phyloP scores from a whole-genome alignment of 352 stramenopile genomes.

The Thraustochytrium striatum region DNA sequence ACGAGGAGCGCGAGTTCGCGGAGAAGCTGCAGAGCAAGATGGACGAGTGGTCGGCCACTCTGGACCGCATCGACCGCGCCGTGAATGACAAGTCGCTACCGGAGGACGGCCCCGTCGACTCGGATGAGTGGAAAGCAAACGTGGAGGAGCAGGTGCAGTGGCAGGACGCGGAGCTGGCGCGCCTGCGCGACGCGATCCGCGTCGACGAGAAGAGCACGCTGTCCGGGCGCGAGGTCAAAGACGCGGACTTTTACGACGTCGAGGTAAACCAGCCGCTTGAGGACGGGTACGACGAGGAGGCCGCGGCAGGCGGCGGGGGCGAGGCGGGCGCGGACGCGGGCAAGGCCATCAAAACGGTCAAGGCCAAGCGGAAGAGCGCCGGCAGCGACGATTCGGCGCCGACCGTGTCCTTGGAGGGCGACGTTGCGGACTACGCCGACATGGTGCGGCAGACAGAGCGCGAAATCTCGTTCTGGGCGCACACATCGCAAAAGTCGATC shows the following conservation, averaged over 20 bases:
- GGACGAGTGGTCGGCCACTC: neutral
- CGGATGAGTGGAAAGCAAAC: neutral
- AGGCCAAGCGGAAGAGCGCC: neutral
- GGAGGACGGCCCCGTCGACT: neutral
- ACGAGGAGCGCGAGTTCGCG: constrained; percentile 39
- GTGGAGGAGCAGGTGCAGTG: constrained; percentile 22
- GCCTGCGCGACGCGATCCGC: neutral
- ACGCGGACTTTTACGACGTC: constrained; percentile 2
- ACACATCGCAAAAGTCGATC: neutral
- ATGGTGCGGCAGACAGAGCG: constrained; percentile 23
- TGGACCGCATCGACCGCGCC: neutral
- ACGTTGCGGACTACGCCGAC: neutral
- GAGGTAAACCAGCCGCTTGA: neutral
- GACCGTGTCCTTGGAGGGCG: neutral
- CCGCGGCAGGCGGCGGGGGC: neutral
- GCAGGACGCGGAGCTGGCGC: constrained; percentile 1
- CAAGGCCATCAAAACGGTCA: too few relatives aligned
- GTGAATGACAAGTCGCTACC: neutral
- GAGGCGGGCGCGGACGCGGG: neutral
- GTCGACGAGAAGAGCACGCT: neutral
- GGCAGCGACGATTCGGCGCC: neutral
- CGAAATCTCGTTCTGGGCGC: constrained; percentile 41
- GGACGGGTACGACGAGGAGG: constrained; percentile 6
- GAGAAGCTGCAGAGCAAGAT: constrained; percentile 35
- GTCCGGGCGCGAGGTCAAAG: constrained; percentile 6